Conservation (phyloP, 495 filamentous ascomycete genomes). For the Penicillium bialowiezense region DNA sequence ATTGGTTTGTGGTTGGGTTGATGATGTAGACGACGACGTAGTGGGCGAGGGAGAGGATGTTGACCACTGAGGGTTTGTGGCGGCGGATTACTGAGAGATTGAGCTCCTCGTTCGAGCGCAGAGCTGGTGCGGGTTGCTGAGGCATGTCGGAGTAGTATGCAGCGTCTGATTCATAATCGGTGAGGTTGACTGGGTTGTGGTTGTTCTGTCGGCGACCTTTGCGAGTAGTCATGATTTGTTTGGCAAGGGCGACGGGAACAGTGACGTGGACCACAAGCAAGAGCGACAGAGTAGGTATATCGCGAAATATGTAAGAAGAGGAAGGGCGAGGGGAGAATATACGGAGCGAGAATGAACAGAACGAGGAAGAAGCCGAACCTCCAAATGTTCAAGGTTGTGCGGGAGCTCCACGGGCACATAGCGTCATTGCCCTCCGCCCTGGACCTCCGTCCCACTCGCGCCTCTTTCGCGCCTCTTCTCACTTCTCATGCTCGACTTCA, state of each 20-base stretch:
- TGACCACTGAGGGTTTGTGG: conserved; percentile 63
- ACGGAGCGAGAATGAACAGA: no score
- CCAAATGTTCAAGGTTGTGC: no score
- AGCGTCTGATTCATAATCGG: conserved; percentile 67
- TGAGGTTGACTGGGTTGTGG: conserved; percentile 34
- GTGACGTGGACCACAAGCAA: background rate
- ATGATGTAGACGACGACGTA: conserved; percentile 81
- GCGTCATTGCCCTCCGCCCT: conserved; percentile 10
- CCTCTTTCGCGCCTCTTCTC: background rate
- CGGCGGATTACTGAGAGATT: conserved; percentile 77
- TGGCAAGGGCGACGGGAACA: background rate
- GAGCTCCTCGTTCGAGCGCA: conserved; percentile 71
- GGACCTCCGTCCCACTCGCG: no score
- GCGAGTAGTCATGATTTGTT: conserved; percentile 29
- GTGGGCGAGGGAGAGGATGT: conserved; percentile 71
- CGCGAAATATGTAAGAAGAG: no score
- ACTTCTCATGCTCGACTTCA: background rate
- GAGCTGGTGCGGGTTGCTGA: conserved; percentile 40
- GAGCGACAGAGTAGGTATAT: background rate
- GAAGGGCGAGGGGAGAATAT: no score
- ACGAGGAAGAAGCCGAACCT: no score
- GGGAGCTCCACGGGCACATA: no score
- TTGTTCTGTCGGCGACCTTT: conserved; percentile 36
- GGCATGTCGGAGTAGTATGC: conserved; percentile 43
- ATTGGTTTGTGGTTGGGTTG: conserved; percentile 53